Percentiles rank a stretch among this genome's conserved stretches.
These are phyloP conservation scores for Nidula microcarpa DNA, from an alignment of 768 basidiomycete species.

Conservation along the genomic window DNA sequence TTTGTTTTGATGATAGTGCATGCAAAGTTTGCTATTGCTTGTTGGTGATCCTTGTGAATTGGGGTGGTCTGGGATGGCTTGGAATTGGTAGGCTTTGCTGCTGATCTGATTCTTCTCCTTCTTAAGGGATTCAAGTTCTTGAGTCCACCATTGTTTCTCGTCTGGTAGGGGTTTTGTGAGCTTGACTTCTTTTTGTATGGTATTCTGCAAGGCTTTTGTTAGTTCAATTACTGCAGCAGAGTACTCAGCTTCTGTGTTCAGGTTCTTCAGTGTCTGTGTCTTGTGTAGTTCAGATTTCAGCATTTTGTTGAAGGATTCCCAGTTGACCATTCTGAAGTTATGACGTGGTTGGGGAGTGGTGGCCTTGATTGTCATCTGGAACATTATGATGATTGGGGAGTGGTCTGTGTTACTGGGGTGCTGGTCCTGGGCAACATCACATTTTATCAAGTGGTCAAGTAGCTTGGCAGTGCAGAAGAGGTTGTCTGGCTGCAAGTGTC, in stretches of 20 bases:
- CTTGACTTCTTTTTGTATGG: neutral
- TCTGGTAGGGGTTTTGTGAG: slow-evolving; percentile 2
- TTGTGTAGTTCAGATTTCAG: slow-evolving; percentile 4
- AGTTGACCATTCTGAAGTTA: slow-evolving; percentile 26
- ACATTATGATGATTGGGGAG: slow-evolving; percentile 23
- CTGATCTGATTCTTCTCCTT: slow-evolving; percentile 3
- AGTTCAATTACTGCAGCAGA: neutral
- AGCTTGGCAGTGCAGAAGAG: slow-evolving; percentile 25
- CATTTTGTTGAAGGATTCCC: slow-evolving; percentile 19
- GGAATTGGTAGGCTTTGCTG: too few relatives aligned
- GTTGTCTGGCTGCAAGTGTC: slow-evolving; percentile 37
- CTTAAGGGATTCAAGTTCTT: slow-evolving; percentile 11
- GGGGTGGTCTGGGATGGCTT: too few relatives aligned
- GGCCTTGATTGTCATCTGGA: neutral
- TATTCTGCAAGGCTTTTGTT: neutral
- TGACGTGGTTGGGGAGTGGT: neutral
- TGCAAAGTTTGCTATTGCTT: too few relatives aligned
- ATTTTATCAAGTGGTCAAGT: slow-evolving; percentile 14
- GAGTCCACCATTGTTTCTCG: slow-evolving; percentile 3
- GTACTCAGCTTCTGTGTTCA: neutral
- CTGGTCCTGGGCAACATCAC: slow-evolving; percentile 12
- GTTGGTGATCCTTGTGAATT: too few relatives aligned
- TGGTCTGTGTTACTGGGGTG: slow-evolving; percentile 32
- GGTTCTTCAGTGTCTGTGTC: neutral
- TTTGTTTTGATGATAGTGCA: too few relatives aligned